Evolutionary conservation across 768 basidiomycete species (phyloP).

Genomic region (Leccinum longicurvipes): DNA sequence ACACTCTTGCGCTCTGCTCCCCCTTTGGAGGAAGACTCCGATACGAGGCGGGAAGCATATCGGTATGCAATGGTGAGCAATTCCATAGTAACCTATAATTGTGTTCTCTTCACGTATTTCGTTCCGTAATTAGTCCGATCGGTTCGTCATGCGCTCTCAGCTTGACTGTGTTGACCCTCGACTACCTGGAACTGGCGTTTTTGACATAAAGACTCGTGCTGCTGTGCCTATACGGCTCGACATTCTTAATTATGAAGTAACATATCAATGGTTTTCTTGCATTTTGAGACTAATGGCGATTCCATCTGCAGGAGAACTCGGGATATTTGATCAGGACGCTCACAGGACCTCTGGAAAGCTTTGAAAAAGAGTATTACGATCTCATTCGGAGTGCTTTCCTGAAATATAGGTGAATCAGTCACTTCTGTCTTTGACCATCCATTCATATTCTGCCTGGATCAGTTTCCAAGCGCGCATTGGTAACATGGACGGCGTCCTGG

Average conservation of each 20-base stretch:
- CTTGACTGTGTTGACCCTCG: slow-evolving; percentile 81
- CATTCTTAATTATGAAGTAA: slow-evolving; percentile 73
- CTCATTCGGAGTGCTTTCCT: slow-evolving; percentile 91
- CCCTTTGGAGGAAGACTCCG: slow-evolving; percentile 25
- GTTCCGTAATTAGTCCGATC: slow-evolving; percentile 30
- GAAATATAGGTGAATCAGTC: slow-evolving; percentile 71
- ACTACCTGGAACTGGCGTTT: slow-evolving; percentile 86
- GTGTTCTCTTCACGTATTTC: neutral
- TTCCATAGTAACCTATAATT: neutral
- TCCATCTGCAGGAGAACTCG: slow-evolving; percentile 59
- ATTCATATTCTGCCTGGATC: neutral
- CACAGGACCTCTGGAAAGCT: slow-evolving; percentile 68
- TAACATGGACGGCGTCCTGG: slow-evolving; percentile 92
- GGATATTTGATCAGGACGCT: slow-evolving; percentile 70
- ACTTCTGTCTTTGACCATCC: too few relatives aligned
- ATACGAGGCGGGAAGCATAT: slow-evolving; percentile 66
- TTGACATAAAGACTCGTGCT: slow-evolving; percentile 95
- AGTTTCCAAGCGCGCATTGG: slow-evolving; percentile 96
- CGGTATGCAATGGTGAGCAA: slow-evolving; percentile 73
- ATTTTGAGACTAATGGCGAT: neutral
- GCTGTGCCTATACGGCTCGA: slow-evolving; percentile 82
- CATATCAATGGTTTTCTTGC: neutral
- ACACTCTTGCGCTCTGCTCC: slow-evolving; percentile 42
- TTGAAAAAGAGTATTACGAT: slow-evolving; percentile 94
- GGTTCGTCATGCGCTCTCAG: slow-evolving; percentile 90